Conservation (phyloP, 192 early-diverging fungal genomes). For the Backusella luteola region DNA sequence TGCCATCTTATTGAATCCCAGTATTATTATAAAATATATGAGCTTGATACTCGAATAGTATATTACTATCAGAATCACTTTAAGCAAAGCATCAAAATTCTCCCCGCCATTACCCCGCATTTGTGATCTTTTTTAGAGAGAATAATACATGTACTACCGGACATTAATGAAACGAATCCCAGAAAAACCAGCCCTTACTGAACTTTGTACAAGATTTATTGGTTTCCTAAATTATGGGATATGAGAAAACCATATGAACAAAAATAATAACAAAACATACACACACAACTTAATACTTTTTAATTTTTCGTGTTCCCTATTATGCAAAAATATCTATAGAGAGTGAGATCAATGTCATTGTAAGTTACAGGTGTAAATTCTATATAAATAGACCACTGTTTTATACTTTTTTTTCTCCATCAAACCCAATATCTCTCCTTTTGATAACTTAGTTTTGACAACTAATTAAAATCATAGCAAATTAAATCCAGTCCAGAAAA, state of each 20-base stretch:
- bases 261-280: not conserved
- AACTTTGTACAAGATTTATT: not conserved
- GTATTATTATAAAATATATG: not conserved
- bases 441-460: not conserved
- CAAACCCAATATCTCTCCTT: not conserved
- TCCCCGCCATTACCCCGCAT: not conserved
- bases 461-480: not conserved
- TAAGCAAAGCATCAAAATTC: not conserved
- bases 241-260: constrained; percentile 3
- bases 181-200: not conserved
- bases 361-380: not conserved
- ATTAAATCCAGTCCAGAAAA: not conserved
- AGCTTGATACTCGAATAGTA: not conserved
- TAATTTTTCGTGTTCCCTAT: not conserved
- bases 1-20: not conserved
- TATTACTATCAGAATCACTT: not conserved
- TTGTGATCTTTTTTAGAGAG: not conserved
- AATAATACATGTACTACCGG: not conserved
- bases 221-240: not conserved
- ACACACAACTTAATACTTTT: not conserved
- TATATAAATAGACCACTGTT: not conserved
- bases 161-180: not conserved
- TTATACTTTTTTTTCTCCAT: not conserved
- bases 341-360: not conserved
- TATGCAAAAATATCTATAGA: not conserved